Conservation (phyloP, 2,329 filamentous ascomycete genomes). For the Botrytis tulipae region DNA sequence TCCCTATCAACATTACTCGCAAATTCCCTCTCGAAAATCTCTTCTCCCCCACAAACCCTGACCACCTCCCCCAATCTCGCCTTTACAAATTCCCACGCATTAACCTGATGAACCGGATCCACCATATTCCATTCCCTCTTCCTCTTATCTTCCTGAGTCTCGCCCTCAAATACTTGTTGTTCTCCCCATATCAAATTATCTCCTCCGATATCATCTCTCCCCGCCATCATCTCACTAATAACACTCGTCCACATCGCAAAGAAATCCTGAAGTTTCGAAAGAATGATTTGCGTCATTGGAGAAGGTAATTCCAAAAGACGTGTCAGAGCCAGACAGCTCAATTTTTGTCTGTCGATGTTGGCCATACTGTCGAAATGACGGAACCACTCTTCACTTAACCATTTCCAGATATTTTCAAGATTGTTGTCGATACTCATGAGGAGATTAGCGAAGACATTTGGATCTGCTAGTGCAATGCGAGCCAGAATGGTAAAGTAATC, state of each 20-base stretch:
- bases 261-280: conserved; percentile 67
- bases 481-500: conserved; percentile 85
- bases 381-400: conserved; percentile 66
- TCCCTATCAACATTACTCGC: conserved; percentile 72
- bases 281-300: conserved; percentile 51
- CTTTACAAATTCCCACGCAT: conserved; percentile 62
- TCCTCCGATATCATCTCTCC: conserved; percentile 47
- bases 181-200: conserved; percentile 53
- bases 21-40: conserved; percentile 66
- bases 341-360: conserved; percentile 63
- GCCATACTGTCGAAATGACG: conserved; percentile 66
- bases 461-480: conserved; percentile 72
- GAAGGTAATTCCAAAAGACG: conserved; percentile 64
- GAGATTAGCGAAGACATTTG: conserved; percentile 64
- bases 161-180: conserved; percentile 49
- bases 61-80: conserved; percentile 60
- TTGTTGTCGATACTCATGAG: conserved; percentile 43
- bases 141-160: conserved; percentile 54
- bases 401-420: conserved; percentile 55
- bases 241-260: conserved; percentile 74
- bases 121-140: conserved; percentile 52
- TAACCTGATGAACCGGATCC: conserved; percentile 68
- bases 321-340: conserved; percentile 71
- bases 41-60: conserved; percentile 59
- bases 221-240: conserved; percentile 63